Conservation (phyloP, 2,329 filamentous ascomycete genomes). For the Colletotrichum cordylinicola region DNA sequence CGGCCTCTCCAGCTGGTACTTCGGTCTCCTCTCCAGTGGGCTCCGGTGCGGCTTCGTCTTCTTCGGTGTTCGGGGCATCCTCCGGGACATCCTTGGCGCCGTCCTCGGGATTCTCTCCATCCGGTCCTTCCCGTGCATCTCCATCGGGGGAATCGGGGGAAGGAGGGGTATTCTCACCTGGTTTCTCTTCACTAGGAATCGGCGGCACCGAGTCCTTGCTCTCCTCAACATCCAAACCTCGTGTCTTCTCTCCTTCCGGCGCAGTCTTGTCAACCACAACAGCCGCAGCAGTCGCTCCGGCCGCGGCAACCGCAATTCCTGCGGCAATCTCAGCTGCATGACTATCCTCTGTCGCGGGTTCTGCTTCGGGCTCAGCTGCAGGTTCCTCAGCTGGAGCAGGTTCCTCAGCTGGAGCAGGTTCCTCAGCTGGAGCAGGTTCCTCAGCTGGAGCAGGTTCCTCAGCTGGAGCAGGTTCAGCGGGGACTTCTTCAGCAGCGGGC, state of each 20-base stretch:
- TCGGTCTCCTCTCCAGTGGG: not conserved
- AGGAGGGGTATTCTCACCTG: slow-evolving; percentile 35
- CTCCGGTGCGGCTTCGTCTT: slow-evolving; percentile 4
- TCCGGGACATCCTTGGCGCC: not conserved
- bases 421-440: not conserved
- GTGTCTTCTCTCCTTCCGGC: slow-evolving; percentile 3
- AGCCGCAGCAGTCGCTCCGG: not conserved
- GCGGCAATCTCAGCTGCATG: not conserved
- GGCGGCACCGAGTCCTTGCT: slow-evolving; percentile 23
- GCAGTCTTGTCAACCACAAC: not conserved
- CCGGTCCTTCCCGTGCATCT: slow-evolving; percentile 20
- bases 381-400: not conserved
- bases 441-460: not conserved
- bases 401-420: not conserved
- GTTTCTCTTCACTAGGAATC: slow-evolving; percentile 22
- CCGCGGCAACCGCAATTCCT: not conserved
- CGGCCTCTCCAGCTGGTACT: not conserved
- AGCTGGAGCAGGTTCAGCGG: not conserved
- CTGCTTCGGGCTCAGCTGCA: not conserved
- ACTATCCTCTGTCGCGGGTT: not conserved
- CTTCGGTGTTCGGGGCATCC: slow-evolving; percentile 4
- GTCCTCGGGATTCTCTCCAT: not conserved
- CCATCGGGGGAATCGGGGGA: slow-evolving; percentile 29
- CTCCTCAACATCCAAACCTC: slow-evolving; percentile 20
- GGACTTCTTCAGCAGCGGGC: not conserved